Evolutionary conservation across 2,329 filamentous ascomycete species (phyloP).

Genomic region (Botrytis fabae): DNA sequence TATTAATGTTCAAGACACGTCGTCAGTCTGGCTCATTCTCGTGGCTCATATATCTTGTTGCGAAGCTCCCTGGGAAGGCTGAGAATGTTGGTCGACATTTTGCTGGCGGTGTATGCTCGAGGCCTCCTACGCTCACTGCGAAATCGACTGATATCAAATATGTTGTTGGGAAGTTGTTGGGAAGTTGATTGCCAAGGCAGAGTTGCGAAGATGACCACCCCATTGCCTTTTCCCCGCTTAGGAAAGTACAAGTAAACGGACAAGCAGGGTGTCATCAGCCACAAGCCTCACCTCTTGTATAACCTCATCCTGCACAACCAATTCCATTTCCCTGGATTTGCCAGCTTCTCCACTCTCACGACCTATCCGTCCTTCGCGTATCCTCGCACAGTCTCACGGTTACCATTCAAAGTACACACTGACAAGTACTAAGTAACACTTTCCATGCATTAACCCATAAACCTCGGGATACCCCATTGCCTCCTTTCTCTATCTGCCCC

Average conservation of each 20-base stretch:
- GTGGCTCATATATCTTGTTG: conserved; percentile 20
- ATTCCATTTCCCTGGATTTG: background rate
- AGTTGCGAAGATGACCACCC: background rate
- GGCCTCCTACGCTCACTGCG: background rate
- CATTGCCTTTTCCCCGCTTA: background rate
- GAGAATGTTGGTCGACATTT: conserved; percentile 22
- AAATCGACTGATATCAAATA: background rate
- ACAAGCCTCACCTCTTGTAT: background rate
- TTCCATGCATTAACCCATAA: background rate
- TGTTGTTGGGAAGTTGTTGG: background rate
- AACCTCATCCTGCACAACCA: background rate
- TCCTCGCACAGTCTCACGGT: background rate
- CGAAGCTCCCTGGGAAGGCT: conserved; percentile 22
- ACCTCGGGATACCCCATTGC: background rate
- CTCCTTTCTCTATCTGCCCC: background rate
- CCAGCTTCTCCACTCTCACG: background rate
- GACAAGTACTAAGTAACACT: background rate
- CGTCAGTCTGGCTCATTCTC: background rate
- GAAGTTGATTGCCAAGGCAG: background rate
- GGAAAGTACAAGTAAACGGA: background rate
- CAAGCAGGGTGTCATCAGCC: background rate
- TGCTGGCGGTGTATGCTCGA: background rate
- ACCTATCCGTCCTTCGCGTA: background rate
- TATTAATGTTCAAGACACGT: too few species aligned
- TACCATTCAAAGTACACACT: background rate